Conservation (phyloP, 805 yeast species). For the Candida tallmaniae region DNA sequence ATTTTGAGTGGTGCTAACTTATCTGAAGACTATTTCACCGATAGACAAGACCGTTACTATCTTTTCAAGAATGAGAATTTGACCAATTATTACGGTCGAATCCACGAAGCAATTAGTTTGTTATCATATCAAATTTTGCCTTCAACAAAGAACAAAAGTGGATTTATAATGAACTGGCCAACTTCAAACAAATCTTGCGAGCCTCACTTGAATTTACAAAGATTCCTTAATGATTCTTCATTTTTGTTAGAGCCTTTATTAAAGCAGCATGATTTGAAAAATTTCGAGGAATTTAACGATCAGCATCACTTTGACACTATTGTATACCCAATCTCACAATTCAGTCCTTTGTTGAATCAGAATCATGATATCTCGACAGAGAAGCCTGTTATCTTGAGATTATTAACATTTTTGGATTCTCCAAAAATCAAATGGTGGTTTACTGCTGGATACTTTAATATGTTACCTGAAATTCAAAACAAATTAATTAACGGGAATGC, state of each 20-base stretch:
- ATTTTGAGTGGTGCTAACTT: constrained; percentile 88
- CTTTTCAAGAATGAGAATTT: constrained; percentile 54
- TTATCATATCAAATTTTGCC: constrained; percentile 62
- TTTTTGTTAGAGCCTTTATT: constrained; percentile 55
- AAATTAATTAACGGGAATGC: constrained; percentile 56
- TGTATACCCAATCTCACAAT: constrained; percentile 88
- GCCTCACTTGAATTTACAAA: constrained; percentile 52
- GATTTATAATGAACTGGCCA: constrained; percentile 73
- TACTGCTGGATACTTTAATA: constrained; percentile 96
- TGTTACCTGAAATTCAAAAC: constrained; percentile 67
- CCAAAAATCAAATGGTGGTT: constrained; percentile 69
- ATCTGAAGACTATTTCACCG: constrained; percentile 86
- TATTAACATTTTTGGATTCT: constrained; percentile 54
- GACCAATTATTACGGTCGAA: constrained; percentile 67
- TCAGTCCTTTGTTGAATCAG: constrained; percentile 69
- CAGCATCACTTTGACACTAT: constrained; percentile 48
- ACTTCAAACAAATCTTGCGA: constrained; percentile 58
- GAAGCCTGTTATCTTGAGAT: constrained; percentile 58
- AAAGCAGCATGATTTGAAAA: constrained; percentile 33
- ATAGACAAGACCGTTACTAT: constrained; percentile 92
- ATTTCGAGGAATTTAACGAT: constrained; percentile 29
- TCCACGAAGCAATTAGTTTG: constrained; percentile 64
- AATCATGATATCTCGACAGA: constrained; percentile 72
- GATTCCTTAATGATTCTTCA: constrained; percentile 56
- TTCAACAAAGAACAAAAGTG: constrained; percentile 39